Conservation (phyloP, 768 basidiomycete genomes). For the Amanita pseudoporphyria region DNA sequence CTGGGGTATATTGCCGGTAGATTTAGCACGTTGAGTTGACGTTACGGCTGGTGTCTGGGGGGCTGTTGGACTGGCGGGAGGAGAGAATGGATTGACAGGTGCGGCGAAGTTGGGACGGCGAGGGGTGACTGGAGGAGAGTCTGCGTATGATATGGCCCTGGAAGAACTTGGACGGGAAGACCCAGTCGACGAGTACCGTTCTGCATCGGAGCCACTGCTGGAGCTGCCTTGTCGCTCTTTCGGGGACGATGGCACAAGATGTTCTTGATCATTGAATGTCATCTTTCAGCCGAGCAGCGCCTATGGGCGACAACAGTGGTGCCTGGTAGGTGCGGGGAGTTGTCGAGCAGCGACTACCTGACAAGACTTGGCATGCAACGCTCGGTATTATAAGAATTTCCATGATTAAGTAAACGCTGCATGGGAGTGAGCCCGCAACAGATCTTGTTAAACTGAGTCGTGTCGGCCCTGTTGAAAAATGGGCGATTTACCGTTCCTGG, state of each 20-base stretch:
- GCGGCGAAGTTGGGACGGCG: constrained; percentile 26
- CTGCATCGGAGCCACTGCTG: constrained; percentile 20
- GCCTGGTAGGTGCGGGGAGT: background rate
- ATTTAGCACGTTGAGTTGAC: constrained; percentile 15
- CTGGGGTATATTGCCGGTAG: constrained; percentile 22
- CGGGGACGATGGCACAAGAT: constrained; percentile 22
- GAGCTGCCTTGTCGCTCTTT: constrained; percentile 15
- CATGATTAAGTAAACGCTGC: background rate
- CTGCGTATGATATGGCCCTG: constrained; percentile 19
- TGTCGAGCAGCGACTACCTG: background rate
- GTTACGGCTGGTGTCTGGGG: constrained; percentile 22
- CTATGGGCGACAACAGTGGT: background rate
- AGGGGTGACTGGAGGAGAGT: constrained; percentile 33
- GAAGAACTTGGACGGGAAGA: constrained; percentile 27
- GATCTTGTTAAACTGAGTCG: background rate
- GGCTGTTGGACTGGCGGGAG: constrained; percentile 38
- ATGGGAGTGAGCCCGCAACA: background rate
- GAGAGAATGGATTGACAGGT: constrained; percentile 39
- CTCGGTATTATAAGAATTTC: background rate
- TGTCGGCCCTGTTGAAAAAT: background rate
- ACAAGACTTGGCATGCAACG: background rate
- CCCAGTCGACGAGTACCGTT: constrained; percentile 18
- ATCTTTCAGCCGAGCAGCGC: background rate
- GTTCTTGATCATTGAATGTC: background rate
- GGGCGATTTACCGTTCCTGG: background rate